A percentile compares a stretch with the other conserved stretches of the same genome.
Evolutionary conservation across 2,329 filamentous ascomycete genomes (phyloP).

Genomic region (Plectosphaerella sp.): DNA sequence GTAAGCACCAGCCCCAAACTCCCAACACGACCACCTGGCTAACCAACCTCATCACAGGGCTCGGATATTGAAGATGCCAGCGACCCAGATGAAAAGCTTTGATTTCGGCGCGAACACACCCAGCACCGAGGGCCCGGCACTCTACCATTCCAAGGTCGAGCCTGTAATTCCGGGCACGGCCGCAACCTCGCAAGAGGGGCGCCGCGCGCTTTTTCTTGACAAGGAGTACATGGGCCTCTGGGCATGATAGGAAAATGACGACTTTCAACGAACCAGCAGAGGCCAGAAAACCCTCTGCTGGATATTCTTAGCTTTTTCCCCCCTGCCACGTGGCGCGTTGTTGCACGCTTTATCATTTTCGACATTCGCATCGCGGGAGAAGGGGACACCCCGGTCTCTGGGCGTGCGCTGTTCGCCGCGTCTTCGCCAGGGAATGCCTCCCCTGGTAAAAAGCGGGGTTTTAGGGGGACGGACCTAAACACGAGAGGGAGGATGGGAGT

Average conservation of each 20-base stretch:
- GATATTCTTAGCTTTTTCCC: neutral
- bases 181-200: neutral
- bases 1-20: slow-evolving; percentile 24
- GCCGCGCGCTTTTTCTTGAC: neutral
- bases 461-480: no score
- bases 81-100: no score
- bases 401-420: no score
- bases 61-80: no score
- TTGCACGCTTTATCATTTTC: neutral
- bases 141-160: neutral
- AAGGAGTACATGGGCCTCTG: neutral
- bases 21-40: neutral
- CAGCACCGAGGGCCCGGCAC: no score
- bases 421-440: neutral
- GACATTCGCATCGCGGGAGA: neutral
- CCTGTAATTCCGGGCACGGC: neutral
- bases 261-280: neutral
- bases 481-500: no score
- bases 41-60: no score
- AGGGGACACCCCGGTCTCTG: neutral
- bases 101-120: no score
- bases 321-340: neutral
- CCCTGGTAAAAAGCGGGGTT: neutral
- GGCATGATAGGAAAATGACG: neutral
- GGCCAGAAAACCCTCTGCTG: neutral